These are phyloP conservation scores for Plectosphaerella sp. DNA, from an alignment of 2,329 filamentous ascomycete species.

Conservation along the genomic window DNA sequence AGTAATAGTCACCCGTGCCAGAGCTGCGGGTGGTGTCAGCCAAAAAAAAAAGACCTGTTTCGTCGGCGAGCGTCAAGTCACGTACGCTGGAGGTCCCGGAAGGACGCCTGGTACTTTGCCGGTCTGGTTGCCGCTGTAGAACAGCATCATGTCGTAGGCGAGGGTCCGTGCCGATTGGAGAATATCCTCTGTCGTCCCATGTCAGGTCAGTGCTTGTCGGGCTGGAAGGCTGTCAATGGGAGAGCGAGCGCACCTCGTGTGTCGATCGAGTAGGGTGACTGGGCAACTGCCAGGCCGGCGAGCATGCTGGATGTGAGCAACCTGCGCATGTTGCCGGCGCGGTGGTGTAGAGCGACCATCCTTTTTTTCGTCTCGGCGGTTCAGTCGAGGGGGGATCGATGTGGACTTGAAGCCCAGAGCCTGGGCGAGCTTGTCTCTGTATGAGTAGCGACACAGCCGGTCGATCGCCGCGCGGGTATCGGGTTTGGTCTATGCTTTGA, in stretches of 20 bases:
- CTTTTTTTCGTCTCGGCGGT: too few species aligned
- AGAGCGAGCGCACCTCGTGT: neutral
- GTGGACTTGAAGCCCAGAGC: too few species aligned
- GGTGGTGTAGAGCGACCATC: too few species aligned
- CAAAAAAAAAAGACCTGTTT: neutral
- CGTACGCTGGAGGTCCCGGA: conserved; percentile 33
- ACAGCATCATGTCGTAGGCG: conserved; percentile 40
- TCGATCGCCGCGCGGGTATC: too few species aligned
- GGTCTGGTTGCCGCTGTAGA: conserved; percentile 40
- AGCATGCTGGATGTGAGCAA: neutral
- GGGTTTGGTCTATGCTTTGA: too few species aligned
- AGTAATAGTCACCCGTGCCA: conserved; percentile 47
- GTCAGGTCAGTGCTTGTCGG: neutral
- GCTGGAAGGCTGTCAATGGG: neutral
- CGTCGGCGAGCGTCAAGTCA: neutral
- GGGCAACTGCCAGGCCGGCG: neutral
- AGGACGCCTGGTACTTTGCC: conserved; percentile 42
- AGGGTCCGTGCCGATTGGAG: conserved; percentile 31
- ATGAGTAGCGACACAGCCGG: too few species aligned
- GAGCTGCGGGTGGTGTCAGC: neutral
- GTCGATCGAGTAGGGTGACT: neutral
- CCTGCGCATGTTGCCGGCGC: too few species aligned
- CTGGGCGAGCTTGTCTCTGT: too few species aligned
- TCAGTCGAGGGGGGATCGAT: too few species aligned
- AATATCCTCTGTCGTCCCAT: conserved; percentile 28